These are phyloP conservation scores for Marasmius oreades DNA, from an alignment of 1,284 basidiomycete genomes.

Conservation along the genomic window DNA sequence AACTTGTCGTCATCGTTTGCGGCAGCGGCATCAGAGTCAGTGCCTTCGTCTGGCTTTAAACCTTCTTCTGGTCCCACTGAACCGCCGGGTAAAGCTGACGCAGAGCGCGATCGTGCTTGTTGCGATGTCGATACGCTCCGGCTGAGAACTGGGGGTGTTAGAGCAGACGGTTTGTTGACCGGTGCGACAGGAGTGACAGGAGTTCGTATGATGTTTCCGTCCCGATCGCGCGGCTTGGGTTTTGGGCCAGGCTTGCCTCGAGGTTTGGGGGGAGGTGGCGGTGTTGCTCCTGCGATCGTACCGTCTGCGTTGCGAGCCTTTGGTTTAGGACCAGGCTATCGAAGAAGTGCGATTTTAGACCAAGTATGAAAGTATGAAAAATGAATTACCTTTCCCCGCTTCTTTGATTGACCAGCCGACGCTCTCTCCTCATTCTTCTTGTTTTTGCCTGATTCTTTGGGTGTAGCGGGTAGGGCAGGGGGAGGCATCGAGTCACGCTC, in stretches of 20 bases:
- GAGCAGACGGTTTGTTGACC: not conserved
- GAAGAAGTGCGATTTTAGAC: not conserved
- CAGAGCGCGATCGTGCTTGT: constrained; percentile 57
- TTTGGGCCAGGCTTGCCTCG: constrained; percentile 36
- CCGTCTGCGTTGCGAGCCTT: constrained; percentile 35
- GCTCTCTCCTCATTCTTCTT: constrained; percentile 16
- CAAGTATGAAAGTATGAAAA: constrained; percentile 14
- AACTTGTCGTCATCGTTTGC: constrained; percentile 69
- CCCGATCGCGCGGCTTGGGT: constrained; percentile 28
- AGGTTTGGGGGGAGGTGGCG: constrained; percentile 29
- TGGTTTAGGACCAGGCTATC: constrained; percentile 37
- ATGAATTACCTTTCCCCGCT: constrained; percentile 48
- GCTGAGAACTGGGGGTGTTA: constrained; percentile 11
- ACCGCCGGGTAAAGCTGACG: constrained; percentile 58
- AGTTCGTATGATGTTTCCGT: constrained; percentile 14
- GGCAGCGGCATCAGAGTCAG: constrained; percentile 53
- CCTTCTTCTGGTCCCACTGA: constrained; percentile 37
- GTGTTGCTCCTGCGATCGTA: constrained; percentile 16
- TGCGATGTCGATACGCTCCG: constrained; percentile 24
- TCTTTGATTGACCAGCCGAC: constrained; percentile 32
- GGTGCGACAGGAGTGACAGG: not conserved
- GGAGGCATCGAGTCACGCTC: constrained; percentile 61
- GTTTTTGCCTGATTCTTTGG: constrained; percentile 16
- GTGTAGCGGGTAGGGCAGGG: constrained; percentile 34
- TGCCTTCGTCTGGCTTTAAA: constrained; percentile 38